Evolutionary conservation across 768 basidiomycete species (phyloP).

Genomic region (Calocybe indica): DNA sequence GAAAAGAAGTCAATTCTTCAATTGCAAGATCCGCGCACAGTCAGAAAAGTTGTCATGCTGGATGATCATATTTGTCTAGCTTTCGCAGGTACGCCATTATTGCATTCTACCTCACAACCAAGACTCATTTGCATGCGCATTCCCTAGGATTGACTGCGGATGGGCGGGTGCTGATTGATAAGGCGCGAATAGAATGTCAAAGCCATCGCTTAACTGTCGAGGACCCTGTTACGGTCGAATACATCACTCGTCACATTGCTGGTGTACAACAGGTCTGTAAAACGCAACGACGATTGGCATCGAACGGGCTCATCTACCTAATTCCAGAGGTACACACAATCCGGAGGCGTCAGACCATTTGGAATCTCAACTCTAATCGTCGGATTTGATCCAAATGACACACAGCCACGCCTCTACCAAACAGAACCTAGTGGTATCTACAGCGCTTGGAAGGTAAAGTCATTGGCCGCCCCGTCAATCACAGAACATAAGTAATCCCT

Average conservation of each 20-base stretch:
- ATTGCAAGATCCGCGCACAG: slow-evolving; percentile 96
- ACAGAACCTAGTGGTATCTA: slow-evolving; percentile 98
- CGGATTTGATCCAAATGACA: slow-evolving; percentile 94
- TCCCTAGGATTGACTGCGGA: slow-evolving; percentile 88
- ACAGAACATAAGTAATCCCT: background rate
- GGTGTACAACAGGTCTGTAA: slow-evolving; percentile 90
- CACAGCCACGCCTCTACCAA: slow-evolving; percentile 84
- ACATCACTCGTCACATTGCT: slow-evolving; percentile 96
- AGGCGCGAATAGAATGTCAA: slow-evolving; percentile 96
- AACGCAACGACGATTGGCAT: background rate
- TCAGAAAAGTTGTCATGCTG: slow-evolving; percentile 96
- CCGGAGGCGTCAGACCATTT: slow-evolving; percentile 96
- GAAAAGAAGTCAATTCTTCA: slow-evolving; percentile 99
- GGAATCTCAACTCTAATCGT: slow-evolving; percentile 96
- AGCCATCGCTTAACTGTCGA: slow-evolving; percentile 96
- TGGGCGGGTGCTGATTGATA: slow-evolving; percentile 96
- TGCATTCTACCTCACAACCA: background rate
- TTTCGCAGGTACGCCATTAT: slow-evolving; percentile 73
- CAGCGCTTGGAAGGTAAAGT: slow-evolving; percentile 90
- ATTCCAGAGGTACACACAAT: slow-evolving; percentile 89
- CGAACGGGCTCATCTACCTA: background rate
- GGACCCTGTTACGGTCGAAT: slow-evolving; percentile 97
- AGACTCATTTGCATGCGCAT: slow-evolving; percentile 5
- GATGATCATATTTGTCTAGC: slow-evolving; percentile 97
- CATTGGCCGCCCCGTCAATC: background rate